Conservation (phyloP, 495 filamentous ascomycete species). For the Lasiosphaeria miniovina region DNA sequence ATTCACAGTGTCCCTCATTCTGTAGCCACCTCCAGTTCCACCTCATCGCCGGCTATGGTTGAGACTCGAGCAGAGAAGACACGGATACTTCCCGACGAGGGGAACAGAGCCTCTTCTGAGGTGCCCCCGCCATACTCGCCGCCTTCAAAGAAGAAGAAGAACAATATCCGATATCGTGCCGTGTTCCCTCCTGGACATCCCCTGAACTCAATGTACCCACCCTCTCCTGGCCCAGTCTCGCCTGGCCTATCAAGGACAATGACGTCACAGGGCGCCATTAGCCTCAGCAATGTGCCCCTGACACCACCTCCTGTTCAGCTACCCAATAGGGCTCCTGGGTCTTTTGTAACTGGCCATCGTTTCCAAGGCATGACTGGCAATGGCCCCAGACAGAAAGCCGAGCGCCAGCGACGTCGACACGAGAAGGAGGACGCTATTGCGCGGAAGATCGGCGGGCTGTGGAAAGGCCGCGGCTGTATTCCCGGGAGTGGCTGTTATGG, state of each 20-base stretch:
- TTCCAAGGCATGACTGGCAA: conserved; percentile 31
- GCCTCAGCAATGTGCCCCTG: conserved; percentile 37
- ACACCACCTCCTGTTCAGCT: conserved; percentile 33
- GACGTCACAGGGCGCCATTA: conserved; percentile 46
- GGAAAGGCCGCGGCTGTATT: conserved; percentile 59
- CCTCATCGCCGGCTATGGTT: conserved; percentile 14
- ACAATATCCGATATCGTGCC: conserved; percentile 35
- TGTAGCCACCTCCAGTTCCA: conserved; percentile 9
- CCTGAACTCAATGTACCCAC: conserved; percentile 36
- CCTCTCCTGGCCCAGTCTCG: conserved; percentile 43
- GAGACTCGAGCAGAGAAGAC: conserved; percentile 38
- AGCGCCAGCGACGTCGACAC: conserved; percentile 53
- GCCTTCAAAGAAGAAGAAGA: conserved; percentile 25
- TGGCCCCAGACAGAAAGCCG: conserved; percentile 31
- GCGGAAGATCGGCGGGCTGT: conserved; percentile 54
- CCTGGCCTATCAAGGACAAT: conserved; percentile 43
- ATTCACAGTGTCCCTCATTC: neutral
- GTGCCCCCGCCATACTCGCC: conserved; percentile 45
- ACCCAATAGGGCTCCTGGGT: conserved; percentile 35
- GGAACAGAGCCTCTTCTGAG: conserved; percentile 21
- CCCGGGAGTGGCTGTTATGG: conserved; percentile 60
- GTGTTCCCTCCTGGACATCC: conserved; percentile 38
- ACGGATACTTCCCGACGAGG: conserved; percentile 29
- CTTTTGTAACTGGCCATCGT: conserved; percentile 37
- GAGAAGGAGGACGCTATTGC: conserved; percentile 62